Base-by-base conservation (phyloP, 192 early-diverging fungal genomes). In the Helicostylum pulchrum region DNA sequence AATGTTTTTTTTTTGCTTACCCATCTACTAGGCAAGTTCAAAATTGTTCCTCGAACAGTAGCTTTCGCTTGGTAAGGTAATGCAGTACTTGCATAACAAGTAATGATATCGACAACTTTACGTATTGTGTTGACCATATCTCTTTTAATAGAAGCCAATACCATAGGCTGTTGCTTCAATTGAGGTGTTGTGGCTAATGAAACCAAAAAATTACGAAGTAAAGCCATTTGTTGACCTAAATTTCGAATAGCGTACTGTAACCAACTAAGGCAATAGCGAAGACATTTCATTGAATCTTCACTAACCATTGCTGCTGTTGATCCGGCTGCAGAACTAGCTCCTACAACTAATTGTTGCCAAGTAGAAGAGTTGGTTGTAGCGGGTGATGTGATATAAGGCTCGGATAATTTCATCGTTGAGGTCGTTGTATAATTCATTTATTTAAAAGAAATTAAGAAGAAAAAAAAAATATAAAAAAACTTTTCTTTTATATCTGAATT, bases 221-320 rank as follows among this genome's bases (percentile, higher is more conserved):
- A 70, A 2, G 69, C 64, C 34, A 91, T 90, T 44, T 91, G 88
- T 42, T 80, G 78, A 14, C 71, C 78, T 14, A 91, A 77, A 53
- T 88, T 81, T n/a, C 80, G 80, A 3, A 88, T 84, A 0, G 94
- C 92, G 56, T 93, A 93, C 69, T 85, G 82, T 2, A 95, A 75
- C 90, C 90, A 94, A 67, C 90, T 81, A 23, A 93, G 74, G 70
- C 94, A 96, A 73, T 95, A 96, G 62, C 85, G 81, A 44, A 96
- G 74, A 61, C 86, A 88, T 64, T 85, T 83, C 80, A 95, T 83
- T 66, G 90, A 88, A 66, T 96, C 94, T 62, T 94, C 92, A 60
- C 88, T 89, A 31, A 93, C 85, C 14, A 90, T 86, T 63, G 91
- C 80, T 7, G 87, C 89, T 9, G 89, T 85, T 4, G 86, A 65